Base-by-base conservation (phyloP, 2,329 filamentous ascomycete species). In the Cladosporium sp. region DNA sequence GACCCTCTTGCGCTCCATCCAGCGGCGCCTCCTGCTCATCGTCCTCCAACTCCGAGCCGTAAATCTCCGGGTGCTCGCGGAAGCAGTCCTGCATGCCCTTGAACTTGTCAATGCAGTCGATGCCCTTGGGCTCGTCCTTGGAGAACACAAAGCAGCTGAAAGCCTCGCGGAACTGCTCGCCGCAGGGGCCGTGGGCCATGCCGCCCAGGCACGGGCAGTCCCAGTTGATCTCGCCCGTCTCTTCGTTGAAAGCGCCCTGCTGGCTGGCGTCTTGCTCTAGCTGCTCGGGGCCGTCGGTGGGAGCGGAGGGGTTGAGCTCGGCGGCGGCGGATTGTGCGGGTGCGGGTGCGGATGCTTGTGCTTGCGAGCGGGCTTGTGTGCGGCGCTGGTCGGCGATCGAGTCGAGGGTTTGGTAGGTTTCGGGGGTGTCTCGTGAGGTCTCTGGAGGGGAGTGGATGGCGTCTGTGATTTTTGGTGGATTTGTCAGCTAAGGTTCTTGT, bases 171-270 rank as follows among this genome's bases (percentile, higher is more conserved):
- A 99, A 99, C 75, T 98, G 89, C 77, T 96, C 92, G 58, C 95
- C 95, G 77, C 95, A 99, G 64, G 95, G 95, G 0, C 95, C 95
- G 76, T 97, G 82, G 8, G 95, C 95, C 95, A 99, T 99, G 63
- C 95, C 95, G 59, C 95, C 95, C 38, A 99, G 83, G 78, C 95
- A 99, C 18, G 95, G 95, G 80, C 95, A 99, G 78, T 98, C 95
- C 95, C 95, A 99, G 85, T 99, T 99, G 81, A 99, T 99, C 85
- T 99, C 95, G 72, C 95, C 95, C 11, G 95, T 99, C 83, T 98
- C 95, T 2, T 93, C 93, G 80, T 99, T 96, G 83, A 98, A 99
- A 0, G 95, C 95, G 65, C 92, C 95, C 80, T 98, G 89, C 77
- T 94, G 89, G 68, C 83, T 86, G 6, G 92, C 93, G 79, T 97